A percentile compares a stretch with the other conserved stretches of the same genome.
Conservation (phyloP, 2,329 filamentous ascomycete genomes). For the Nectriaceae sp. region DNA sequence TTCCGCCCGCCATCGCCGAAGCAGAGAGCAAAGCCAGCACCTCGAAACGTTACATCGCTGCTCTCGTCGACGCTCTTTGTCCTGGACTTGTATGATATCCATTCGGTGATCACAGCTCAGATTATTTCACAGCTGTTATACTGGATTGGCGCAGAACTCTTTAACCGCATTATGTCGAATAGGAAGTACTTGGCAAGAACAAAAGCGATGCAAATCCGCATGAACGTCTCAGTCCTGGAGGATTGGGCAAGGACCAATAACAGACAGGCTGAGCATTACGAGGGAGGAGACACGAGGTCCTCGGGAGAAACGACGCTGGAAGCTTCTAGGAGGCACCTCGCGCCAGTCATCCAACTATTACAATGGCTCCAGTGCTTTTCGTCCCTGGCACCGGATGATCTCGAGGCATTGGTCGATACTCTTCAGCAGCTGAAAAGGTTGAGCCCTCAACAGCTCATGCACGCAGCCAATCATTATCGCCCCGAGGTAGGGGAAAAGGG, state of each 20-base stretch:
- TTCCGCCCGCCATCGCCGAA: conserved; percentile 93
- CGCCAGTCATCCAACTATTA: conserved; percentile 87
- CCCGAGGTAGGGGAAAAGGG: conserved; percentile 95
- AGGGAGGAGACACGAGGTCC: conserved; percentile 83
- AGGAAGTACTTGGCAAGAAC: conserved; percentile 91
- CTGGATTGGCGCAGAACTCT: conserved; percentile 94
- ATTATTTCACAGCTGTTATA: conserved; percentile 92
- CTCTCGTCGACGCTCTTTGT: conserved; percentile 96
- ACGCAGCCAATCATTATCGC: conserved; percentile 89
- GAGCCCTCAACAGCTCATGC: conserved; percentile 85
- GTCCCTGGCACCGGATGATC: conserved; percentile 79
- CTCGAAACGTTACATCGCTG: conserved; percentile 92
- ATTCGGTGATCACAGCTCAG: conserved; percentile 92
- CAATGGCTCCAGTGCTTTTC: conserved; percentile 99
- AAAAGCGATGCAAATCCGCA: conserved; percentile 99
- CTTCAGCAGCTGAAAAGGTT: conserved; percentile 85
- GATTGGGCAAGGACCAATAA: conserved; percentile 97
- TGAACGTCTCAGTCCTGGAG: conserved; percentile 94
- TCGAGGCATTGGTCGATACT: conserved; percentile 85
- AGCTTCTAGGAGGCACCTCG: conserved; percentile 78
- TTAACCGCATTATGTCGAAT: conserved; percentile 97
- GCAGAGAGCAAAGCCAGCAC: conserved; percentile 85
- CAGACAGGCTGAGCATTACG: conserved; percentile 90
- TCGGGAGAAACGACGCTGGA: conserved; percentile 88
- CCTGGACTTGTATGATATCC: conserved; percentile 96